A percentile compares a stretch with the other conserved stretches of the same genome.
These are phyloP conservation scores for thale cress (Arabidopsis thaliana) DNA, from an alignment of 345 rosid species.

Conservation along the genomic window DNA sequence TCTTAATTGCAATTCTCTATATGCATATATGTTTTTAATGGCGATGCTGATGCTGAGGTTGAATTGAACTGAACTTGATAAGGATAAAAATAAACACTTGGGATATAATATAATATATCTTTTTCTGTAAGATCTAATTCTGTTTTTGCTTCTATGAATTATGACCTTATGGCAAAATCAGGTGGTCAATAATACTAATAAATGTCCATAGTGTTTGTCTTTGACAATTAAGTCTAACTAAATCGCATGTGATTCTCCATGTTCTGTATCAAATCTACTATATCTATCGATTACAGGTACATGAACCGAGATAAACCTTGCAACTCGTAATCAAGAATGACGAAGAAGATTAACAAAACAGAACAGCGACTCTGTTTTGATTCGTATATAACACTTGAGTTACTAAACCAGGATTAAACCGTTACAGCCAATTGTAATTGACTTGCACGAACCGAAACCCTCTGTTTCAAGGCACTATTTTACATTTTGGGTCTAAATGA, in stretches of 20 bases:
- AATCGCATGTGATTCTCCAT: neutral
- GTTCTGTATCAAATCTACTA: neutral
- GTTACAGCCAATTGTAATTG: neutral
- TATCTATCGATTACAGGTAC: neutral
- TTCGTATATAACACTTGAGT: neutral
- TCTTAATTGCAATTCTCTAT: constrained; percentile 12
- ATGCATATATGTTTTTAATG: constrained; percentile 7
- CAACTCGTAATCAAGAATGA: neutral
- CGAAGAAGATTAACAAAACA: neutral
- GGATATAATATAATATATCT: neutral
- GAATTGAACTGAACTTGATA: neutral
- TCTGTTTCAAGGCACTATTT: neutral
- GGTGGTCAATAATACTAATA: neutral
- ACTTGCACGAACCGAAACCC: neutral
- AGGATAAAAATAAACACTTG: neutral
- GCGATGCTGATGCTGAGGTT: neutral
- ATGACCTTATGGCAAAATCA: neutral
- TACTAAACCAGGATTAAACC: constrained; percentile 1
- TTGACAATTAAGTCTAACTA: neutral
- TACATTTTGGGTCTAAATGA: neutral
- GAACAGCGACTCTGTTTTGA: neutral
- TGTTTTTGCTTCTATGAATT: neutral
- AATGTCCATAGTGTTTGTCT: neutral
- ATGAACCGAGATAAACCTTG: neutral
- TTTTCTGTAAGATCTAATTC: neutral